Evolutionary conservation across 805 yeast genomes (phyloP).

Genomic region (Zygotorulaspora sp.): DNA sequence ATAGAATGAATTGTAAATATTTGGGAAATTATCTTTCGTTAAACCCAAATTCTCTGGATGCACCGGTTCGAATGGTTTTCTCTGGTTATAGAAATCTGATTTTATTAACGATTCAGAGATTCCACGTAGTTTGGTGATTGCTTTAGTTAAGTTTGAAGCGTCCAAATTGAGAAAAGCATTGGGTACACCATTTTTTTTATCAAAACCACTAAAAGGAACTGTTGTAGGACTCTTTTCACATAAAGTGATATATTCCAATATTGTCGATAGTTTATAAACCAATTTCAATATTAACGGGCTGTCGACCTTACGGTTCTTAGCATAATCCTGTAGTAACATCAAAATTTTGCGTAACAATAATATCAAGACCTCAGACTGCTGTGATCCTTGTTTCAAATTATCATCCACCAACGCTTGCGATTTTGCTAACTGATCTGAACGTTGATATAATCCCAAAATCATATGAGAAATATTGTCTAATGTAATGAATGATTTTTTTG

Average conservation of each 20-base stretch:
- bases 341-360: conserved; percentile 24
- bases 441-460: conserved; percentile 26
- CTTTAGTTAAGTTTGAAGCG: conserved; percentile 13
- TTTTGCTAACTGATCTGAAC: conserved; percentile 12
- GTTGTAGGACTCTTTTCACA: conserved; percentile 8
- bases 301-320: conserved; percentile 28
- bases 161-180: conserved; percentile 23
- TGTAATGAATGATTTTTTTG: conserved; percentile 27
- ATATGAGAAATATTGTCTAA: conserved; percentile 24
- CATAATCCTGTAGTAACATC: conserved; percentile 30
- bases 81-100: conserved; percentile 27
- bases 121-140: conserved; percentile 20
- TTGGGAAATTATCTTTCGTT: conserved; percentile 19
- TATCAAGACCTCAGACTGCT: conserved; percentile 18
- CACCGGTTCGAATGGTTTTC: conserved; percentile 18
- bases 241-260: conserved; percentile 18
- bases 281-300: conserved; percentile 19
- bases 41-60: conserved; percentile 24
- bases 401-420: conserved; percentile 4
- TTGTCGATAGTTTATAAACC: conserved; percentile 17
- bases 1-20: conserved; percentile 19
- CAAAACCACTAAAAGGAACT: conserved; percentile 9
- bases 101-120: conserved; percentile 33
- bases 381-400: conserved; percentile 9
- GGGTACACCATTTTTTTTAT: conserved; percentile 2